Evolutionary conservation across 2,329 filamentous ascomycete genomes (phyloP).

Genomic region (Harringtonia aguacate): DNA sequence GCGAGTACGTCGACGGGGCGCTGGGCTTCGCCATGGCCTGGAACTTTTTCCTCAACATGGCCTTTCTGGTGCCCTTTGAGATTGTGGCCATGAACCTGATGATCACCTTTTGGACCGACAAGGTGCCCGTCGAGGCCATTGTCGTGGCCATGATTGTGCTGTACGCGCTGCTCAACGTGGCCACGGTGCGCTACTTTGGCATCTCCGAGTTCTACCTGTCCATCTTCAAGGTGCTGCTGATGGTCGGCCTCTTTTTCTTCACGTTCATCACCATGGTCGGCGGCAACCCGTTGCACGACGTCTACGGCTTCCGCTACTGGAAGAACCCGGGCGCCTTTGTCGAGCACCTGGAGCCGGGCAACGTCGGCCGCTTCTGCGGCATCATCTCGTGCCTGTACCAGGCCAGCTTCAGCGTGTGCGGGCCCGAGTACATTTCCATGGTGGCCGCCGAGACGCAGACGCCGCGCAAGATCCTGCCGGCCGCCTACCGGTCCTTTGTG

Average conservation of each 20-base stretch:
- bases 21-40: constrained; percentile 36
- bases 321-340: constrained; percentile 42
- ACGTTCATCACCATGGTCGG: constrained; percentile 34
- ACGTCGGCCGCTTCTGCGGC: constrained; percentile 49
- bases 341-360: constrained; percentile 37
- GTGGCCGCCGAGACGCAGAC: constrained; percentile 42
- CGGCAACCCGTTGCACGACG: constrained; percentile 28
- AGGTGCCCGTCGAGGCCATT: constrained; percentile 24
- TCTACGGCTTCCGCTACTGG: constrained; percentile 21
- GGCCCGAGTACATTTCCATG: constrained; percentile 49
- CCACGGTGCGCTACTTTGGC: constrained; percentile 31
- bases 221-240: constrained; percentile 26
- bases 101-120: constrained; percentile 41
- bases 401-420: constrained; percentile 48
- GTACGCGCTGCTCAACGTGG: constrained; percentile 23
- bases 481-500: constrained; percentile 56
- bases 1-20: constrained; percentile 26
- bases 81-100: constrained; percentile 52
- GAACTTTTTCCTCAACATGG: constrained; percentile 40
- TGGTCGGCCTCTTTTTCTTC: constrained; percentile 21
- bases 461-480: constrained; percentile 47
- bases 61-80: constrained; percentile 33
- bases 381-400: constrained; percentile 53
- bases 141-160: constrained; percentile 8
- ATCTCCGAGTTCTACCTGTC: constrained; percentile 34